These are phyloP conservation scores for Ascochyta fabae DNA, from an alignment of 2,329 filamentous ascomycete species.

Conservation along the genomic window DNA sequence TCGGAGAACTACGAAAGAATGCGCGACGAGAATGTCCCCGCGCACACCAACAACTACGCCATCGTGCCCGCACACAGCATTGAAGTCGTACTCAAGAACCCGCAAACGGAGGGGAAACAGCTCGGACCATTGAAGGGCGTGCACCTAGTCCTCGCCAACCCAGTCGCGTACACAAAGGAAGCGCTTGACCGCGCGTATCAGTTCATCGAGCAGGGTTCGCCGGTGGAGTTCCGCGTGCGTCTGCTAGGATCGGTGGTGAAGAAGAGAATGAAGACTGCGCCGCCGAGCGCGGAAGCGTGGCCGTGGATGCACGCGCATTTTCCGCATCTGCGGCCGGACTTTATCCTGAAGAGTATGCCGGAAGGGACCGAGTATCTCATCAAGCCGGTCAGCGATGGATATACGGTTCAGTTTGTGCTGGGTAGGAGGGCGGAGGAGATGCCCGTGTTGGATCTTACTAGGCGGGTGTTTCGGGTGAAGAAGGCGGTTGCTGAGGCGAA, in stretches of 20 bases:
- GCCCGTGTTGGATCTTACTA: slow-evolving; percentile 5
- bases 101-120: slow-evolving; percentile 8
- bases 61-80: slow-evolving; percentile 12
- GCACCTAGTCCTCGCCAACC: slow-evolving; percentile 23
- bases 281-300: slow-evolving; percentile 11
- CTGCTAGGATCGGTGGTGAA: background rate
- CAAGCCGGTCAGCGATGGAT: slow-evolving; percentile 32
- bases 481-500: slow-evolving; percentile 5
- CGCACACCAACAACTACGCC: slow-evolving; percentile 16
- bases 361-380: slow-evolving; percentile 26
- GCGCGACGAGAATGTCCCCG: background rate
- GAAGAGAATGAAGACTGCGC: slow-evolving; percentile 13
- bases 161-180: slow-evolving; percentile 10
- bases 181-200: slow-evolving; percentile 34
- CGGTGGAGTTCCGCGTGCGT: slow-evolving; percentile 33
- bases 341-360: slow-evolving; percentile 41
- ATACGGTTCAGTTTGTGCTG: slow-evolving; percentile 35
- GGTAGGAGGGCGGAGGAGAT: background rate
- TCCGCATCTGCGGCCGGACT: slow-evolving; percentile 41
- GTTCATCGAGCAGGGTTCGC: slow-evolving; percentile 26
- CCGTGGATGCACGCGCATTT: slow-evolving; percentile 35
- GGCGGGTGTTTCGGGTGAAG: slow-evolving; percentile 25
- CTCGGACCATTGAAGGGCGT: slow-evolving; percentile 27
- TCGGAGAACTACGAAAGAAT: slow-evolving; percentile 4
- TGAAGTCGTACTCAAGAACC: background rate